A percentile compares a stretch with the other conserved stretches of the same genome.
phyloP scores from a whole-genome alignment of 2,329 filamentous ascomycete species.

The Pseudogymnoascus sp. region DNA sequence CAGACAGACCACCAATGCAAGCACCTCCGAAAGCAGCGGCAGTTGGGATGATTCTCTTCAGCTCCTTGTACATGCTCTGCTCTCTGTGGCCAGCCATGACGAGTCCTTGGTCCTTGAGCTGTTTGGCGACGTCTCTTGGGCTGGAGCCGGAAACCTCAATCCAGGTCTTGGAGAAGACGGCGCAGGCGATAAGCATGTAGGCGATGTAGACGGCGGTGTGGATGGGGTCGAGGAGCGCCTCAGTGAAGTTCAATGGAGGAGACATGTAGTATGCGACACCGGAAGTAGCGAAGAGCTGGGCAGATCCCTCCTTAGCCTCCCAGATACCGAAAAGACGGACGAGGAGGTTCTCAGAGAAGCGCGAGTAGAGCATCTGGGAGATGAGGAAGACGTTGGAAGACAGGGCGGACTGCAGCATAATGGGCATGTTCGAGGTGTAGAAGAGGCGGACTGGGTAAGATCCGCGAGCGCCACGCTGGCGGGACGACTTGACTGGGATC shows the following conservation, averaged over 20 bases:
- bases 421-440: constrained; percentile 99
- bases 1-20: constrained; percentile 95
- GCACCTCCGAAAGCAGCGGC: constrained; percentile 97
- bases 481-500: constrained; percentile 98
- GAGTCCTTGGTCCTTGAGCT: constrained; percentile 98
- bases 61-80: constrained; percentile 99
- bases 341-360: constrained; percentile 97
- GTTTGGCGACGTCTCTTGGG: constrained; percentile 97
- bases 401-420: constrained; percentile 98
- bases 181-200: constrained; percentile 97
- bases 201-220: constrained; percentile 92
- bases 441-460: constrained; percentile 98
- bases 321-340: constrained; percentile 96
- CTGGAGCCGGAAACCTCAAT: constrained; percentile 98
- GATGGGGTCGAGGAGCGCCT: constrained; percentile 92
- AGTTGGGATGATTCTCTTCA: constrained; percentile 98
- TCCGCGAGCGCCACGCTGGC: constrained; percentile 96
- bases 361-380: constrained; percentile 98
- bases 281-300: constrained; percentile 87
- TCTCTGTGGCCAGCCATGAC: constrained; percentile 99
- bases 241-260: constrained; percentile 93
- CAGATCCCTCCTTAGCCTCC: constrained; percentile 93
- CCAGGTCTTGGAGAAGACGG: constrained; percentile 99
- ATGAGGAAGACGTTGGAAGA: constrained; percentile 99
- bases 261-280: constrained; percentile 99